Evolutionary conservation across 768 basidiomycete species (phyloP).

Genomic region (Agrocybe praecox): DNA sequence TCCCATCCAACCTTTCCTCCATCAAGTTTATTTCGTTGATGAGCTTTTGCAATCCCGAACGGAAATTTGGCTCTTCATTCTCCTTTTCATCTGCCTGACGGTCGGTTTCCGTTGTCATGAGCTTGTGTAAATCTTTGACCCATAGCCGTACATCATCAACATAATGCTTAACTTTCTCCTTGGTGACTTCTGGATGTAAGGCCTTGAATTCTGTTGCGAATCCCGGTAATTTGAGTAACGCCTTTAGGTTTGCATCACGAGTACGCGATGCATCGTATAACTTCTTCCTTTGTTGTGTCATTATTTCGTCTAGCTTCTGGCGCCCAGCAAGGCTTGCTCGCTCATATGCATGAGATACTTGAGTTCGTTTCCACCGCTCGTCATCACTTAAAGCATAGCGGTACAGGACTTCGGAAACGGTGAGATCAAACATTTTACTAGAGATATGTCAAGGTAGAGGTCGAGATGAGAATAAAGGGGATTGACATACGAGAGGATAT

Average conservation of each 20-base stretch:
- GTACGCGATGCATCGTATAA: constrained; percentile 6
- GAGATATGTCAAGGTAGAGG: neutral
- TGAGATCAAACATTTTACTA: constrained; percentile 30
- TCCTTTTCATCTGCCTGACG: too few relatives aligned
- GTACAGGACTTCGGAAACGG: constrained; percentile 26
- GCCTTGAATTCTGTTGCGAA: too few relatives aligned
- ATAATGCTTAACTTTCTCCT: too few relatives aligned
- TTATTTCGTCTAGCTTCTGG: constrained; percentile 24
- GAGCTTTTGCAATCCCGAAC: too few relatives aligned
- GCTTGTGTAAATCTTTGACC: too few relatives aligned
- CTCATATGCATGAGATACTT: constrained; percentile 27
- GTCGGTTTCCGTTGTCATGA: too few relatives aligned
- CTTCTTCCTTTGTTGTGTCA: constrained; percentile 17
- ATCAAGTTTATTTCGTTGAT: too few relatives aligned
- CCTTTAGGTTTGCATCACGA: neutral
- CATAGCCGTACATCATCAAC: neutral
- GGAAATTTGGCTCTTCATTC: too few relatives aligned
- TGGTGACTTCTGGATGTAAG: too few relatives aligned
- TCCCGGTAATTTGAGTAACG: too few relatives aligned
- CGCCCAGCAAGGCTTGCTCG: constrained; percentile 29
- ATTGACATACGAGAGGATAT: neutral
- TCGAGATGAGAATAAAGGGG: neutral
- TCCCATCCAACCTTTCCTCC: too few relatives aligned
- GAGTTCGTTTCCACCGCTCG: constrained; percentile 32
- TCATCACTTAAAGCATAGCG: constrained; percentile 20